Percentiles rank a stretch among this genome's conserved stretches.
These are phyloP conservation scores for Neurospora crassa DNA, from an alignment of 2,329 filamentous ascomycete species.

Conservation along the genomic window DNA sequence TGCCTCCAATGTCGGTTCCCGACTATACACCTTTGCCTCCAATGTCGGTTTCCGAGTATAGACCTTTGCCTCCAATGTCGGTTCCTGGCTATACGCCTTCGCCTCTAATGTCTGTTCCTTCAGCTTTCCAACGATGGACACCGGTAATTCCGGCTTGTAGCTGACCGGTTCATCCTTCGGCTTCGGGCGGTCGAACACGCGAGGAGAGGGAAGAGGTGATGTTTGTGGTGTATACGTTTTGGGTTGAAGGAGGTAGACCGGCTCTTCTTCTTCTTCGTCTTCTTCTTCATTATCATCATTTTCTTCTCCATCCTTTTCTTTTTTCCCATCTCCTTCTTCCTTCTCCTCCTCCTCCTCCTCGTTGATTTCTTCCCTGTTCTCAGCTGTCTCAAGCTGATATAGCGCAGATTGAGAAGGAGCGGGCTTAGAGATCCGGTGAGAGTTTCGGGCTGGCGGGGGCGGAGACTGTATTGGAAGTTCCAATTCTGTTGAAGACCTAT, in stretches of 20 bases:
- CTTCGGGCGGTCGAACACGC: conserved; percentile 19
- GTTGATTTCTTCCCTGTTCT: conserved; percentile 6
- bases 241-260: conserved; percentile 46
- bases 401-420: conserved; percentile 10
- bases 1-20: neutral
- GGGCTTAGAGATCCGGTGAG: conserved; percentile 15
- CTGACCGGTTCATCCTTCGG: neutral
- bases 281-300: no score
- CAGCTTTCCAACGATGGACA: neutral
- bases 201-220: conserved; percentile 38
- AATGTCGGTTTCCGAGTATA: neutral
- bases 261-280: conserved; percentile 23
- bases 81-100: neutral
- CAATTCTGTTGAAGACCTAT: neutral
- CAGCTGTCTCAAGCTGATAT: conserved; percentile 7
- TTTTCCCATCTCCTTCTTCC: neutral
- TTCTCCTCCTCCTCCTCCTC: conserved; percentile 10
- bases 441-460: conserved; percentile 15
- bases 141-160: neutral
- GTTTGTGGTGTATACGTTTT: conserved; percentile 46
- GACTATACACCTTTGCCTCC: neutral
- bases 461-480: neutral
- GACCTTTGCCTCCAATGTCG: neutral
- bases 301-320: conserved; percentile 21
- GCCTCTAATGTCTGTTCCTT: neutral